Conservation (phyloP, 1,284 basidiomycete genomes). For the Trichosporon ovoides region DNA sequence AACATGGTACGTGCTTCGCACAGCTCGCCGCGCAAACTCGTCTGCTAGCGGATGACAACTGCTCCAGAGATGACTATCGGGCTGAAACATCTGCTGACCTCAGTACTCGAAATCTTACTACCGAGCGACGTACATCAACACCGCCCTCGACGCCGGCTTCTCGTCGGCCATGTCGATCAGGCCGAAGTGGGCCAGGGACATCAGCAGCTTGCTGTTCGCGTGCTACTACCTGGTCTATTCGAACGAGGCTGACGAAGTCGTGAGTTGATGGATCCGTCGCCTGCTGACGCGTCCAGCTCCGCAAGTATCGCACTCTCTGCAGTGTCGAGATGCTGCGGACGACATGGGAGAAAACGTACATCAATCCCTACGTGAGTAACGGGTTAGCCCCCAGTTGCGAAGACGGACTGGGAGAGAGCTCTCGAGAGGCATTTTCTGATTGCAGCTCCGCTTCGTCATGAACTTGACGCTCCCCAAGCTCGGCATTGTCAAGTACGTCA, state of each 20-base stretch:
- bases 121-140: conserved; percentile 92
- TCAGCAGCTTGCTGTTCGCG: conserved; percentile 77
- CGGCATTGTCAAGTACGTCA: conserved; percentile 65
- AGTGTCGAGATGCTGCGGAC: conserved; percentile 91
- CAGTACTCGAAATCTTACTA: conserved; percentile 91
- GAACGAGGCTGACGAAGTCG: conserved; percentile 90
- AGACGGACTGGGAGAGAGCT: not conserved
- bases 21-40: not conserved
- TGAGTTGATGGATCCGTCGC: conserved; percentile 38
- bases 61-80: not conserved
- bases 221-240: conserved; percentile 91
- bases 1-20: conserved; percentile 59
- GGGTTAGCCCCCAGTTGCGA: not conserved
- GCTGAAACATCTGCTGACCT: not conserved
- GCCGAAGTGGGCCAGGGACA: conserved; percentile 85
- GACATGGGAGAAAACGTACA: conserved; percentile 89
- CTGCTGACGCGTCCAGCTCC: conserved; percentile 57
- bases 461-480: conserved; percentile 57
- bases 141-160: conserved; percentile 93
- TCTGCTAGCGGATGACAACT: not conserved
- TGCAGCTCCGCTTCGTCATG: conserved; percentile 64
- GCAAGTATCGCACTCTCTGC: conserved; percentile 82
- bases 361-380: conserved; percentile 73
- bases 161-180: conserved; percentile 88
- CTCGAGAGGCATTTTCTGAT: not conserved